Conservation (phyloP, 2,329 filamentous ascomycete species). For the Ophiocordyceps robertsii region DNA sequence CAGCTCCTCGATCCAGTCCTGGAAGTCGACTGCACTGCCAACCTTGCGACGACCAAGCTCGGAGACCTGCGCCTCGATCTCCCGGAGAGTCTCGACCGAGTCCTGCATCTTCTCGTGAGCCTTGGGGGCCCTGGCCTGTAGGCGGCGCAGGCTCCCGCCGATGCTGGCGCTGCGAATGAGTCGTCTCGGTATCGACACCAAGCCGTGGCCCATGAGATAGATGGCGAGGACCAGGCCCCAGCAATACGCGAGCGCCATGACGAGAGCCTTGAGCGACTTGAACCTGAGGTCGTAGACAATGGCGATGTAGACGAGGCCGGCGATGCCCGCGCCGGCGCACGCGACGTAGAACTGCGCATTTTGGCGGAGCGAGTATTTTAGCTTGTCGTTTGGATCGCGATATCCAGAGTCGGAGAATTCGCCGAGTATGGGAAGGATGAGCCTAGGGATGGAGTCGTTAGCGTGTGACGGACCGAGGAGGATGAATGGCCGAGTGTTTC, state of each 20-base stretch:
- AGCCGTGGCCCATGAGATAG: slow-evolving; percentile 93
- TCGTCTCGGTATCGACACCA: slow-evolving; percentile 77
- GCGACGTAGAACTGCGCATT: slow-evolving; percentile 86
- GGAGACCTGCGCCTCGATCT: slow-evolving; percentile 66
- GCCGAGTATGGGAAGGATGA: slow-evolving; percentile 81
- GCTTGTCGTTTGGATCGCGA: slow-evolving; percentile 66
- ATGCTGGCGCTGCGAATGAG: slow-evolving; percentile 71
- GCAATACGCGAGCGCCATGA: slow-evolving; percentile 91
- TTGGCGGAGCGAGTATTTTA: slow-evolving; percentile 71
- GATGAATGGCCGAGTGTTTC: slow-evolving; percentile 7
- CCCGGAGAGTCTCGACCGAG: slow-evolving; percentile 63
- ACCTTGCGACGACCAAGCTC: slow-evolving; percentile 72
- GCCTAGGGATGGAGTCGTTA: slow-evolving; percentile 34
- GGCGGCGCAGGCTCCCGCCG: slow-evolving; percentile 55
- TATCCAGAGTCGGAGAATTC: slow-evolving; percentile 94
- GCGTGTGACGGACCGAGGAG: not conserved
- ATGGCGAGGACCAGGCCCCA: slow-evolving; percentile 88
- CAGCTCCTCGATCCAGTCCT: slow-evolving; percentile 94
- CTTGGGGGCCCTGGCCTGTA: slow-evolving; percentile 69
- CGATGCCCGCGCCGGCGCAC: slow-evolving; percentile 53
- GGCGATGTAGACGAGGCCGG: slow-evolving; percentile 74
- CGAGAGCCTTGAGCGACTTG: slow-evolving; percentile 61
- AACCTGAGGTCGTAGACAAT: slow-evolving; percentile 62
- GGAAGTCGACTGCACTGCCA: slow-evolving; percentile 60
- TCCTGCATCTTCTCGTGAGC: slow-evolving; percentile 82